Evolutionary conservation across 805 yeast species (phyloP).

Genomic region (Barnettozyma botsteinii): DNA sequence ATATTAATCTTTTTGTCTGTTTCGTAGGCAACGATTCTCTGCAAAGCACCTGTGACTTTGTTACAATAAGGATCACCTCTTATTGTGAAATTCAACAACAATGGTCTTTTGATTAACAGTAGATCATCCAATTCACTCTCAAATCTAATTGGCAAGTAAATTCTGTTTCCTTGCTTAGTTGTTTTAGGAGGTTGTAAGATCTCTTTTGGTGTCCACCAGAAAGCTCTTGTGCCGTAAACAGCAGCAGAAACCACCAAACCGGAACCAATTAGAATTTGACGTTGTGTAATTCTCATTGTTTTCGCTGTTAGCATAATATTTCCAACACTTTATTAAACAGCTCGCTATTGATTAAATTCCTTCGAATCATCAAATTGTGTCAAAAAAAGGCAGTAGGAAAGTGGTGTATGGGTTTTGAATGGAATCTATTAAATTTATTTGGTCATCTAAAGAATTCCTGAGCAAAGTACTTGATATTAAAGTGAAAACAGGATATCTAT

Average conservation of each 20-base stretch:
- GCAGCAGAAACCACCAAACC: constrained; percentile 22
- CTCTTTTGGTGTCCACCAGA: constrained; percentile 31
- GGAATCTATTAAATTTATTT: too few relatives aligned
- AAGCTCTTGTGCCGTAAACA: constrained; percentile 17
- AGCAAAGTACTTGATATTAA: too few relatives aligned
- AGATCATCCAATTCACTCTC: constrained; percentile 54
- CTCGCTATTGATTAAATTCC: too few relatives aligned
- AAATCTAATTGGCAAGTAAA: constrained; percentile 49
- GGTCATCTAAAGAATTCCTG: too few relatives aligned
- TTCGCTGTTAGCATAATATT: not conserved
- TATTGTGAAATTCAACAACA: constrained; percentile 65
- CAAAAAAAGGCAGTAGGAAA: too few relatives aligned
- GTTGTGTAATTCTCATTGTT: constrained; percentile 13
- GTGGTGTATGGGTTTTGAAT: too few relatives aligned
- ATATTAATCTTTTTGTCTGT: constrained; percentile 49
- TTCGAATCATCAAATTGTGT: too few relatives aligned
- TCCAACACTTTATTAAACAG: too few relatives aligned
- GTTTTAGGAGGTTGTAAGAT: constrained; percentile 34
- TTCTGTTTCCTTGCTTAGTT: constrained; percentile 33
- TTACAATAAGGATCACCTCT: constrained; percentile 59
- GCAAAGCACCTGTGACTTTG: constrained; percentile 56
- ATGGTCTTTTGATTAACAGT: constrained; percentile 47
- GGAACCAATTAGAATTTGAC: constrained; percentile 23
- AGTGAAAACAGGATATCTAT: too few relatives aligned
- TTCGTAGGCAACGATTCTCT: constrained; percentile 42